Evolutionary conservation across 23 red algal species (phyloP).

Genomic region (Agarophyton chilense): DNA sequence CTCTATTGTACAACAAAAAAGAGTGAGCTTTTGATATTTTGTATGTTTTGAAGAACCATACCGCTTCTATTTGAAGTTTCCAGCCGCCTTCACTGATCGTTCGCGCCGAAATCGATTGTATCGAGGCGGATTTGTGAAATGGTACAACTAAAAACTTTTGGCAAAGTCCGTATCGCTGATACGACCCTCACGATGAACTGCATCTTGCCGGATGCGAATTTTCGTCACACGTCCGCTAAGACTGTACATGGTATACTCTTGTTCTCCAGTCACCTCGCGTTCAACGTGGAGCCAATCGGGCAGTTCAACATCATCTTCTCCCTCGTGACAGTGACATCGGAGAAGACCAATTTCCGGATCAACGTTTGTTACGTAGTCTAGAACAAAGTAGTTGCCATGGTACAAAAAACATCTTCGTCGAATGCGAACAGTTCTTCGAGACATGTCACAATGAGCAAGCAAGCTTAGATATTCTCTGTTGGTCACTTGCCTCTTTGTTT

Average conservation of each 20-base stretch:
- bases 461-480: conserved; percentile 65
- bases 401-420: conserved; percentile 75
- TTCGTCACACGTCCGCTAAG: conserved; percentile 32
- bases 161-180: conserved; percentile 38
- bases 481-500: conserved; percentile 71
- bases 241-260: conserved; percentile 55
- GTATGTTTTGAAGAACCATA: background rate
- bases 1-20: background rate
- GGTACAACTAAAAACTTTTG: background rate
- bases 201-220: background rate
- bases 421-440: conserved; percentile 42
- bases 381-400: conserved; percentile 72
- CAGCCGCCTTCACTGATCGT: background rate
- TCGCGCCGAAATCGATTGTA: too few relatives aligned
- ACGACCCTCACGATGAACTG: background rate
- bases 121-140: background rate
- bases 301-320: conserved; percentile 47
- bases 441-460: conserved; percentile 56
- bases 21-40: background rate
- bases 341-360: conserved; percentile 50
- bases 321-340: conserved; percentile 53
- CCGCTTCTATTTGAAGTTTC: background rate
- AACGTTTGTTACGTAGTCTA: conserved; percentile 55
- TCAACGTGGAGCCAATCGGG: conserved; percentile 53
- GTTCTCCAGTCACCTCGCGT: conserved; percentile 68